These are phyloP conservation scores for Mortierella polycephala DNA, from an alignment of 371 early-diverging fungal genomes.

Conservation along the genomic window DNA sequence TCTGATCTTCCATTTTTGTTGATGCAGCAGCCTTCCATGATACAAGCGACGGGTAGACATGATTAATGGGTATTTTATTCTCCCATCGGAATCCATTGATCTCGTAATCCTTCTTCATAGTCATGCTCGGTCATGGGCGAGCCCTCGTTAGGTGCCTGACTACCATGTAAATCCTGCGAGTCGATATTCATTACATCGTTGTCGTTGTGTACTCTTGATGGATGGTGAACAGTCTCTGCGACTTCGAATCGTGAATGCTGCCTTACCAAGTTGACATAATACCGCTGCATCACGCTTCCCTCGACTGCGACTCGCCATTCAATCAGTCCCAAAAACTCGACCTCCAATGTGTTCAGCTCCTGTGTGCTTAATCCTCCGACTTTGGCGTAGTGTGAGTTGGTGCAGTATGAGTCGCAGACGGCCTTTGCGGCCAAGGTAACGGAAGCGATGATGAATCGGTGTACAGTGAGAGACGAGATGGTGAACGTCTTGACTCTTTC, in stretches of 20 bases:
- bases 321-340: constrained; percentile 88
- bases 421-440: constrained; percentile 91
- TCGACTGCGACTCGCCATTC: constrained; percentile 90
- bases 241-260: constrained; percentile 69
- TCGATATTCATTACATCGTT: constrained; percentile 18
- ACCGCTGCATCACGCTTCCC: constrained; percentile 83
- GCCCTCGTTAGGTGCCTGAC: constrained; percentile 23
- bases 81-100: constrained; percentile 55
- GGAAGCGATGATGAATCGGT: constrained; percentile 95
- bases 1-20: not conserved
- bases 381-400: constrained; percentile 89
- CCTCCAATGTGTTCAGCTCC: constrained; percentile 94
- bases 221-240: constrained; percentile 22
- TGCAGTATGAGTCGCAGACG: constrained; percentile 86
- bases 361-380: constrained; percentile 94
- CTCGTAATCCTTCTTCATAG: constrained; percentile 43
- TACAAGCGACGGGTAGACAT: not conserved
- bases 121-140: constrained; percentile 31
- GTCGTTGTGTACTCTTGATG: constrained; percentile 13
- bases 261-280: constrained; percentile 83
- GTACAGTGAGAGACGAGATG: constrained; percentile 92
- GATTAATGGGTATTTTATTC: constrained; percentile 24
- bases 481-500: constrained; percentile 83
- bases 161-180: constrained; percentile 24
- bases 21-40: no score